Evolutionary conservation across 2,329 filamentous ascomycete genomes (phyloP).

Genomic region (Colletotrichum brevisporum): DNA sequence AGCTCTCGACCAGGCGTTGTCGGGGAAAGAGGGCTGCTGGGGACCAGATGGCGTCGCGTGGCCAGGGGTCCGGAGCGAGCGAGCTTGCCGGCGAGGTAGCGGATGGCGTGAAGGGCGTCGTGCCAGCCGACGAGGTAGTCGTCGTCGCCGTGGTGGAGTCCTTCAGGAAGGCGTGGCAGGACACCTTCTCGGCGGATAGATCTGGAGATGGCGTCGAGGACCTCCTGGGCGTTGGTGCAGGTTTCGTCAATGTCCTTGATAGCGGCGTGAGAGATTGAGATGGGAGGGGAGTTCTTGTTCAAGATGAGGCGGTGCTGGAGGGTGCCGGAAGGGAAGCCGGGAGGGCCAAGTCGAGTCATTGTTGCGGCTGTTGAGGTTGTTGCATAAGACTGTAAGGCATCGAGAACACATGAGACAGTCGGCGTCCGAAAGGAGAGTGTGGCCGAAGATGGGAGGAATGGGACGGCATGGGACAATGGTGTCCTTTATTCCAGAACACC

Average conservation of each 20-base stretch:
- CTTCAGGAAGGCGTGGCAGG: too few species aligned
- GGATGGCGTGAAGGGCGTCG: slow-evolving; percentile 19
- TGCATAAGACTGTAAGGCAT: too few species aligned
- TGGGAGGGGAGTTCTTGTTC: background rate
- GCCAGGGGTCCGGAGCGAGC: background rate
- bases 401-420: too few species aligned
- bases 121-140: slow-evolving; percentile 29
- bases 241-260: background rate
- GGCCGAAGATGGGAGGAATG: too few species aligned
- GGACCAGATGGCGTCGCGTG: background rate
- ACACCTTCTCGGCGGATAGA: slow-evolving; percentile 4
- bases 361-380: background rate
- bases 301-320: slow-evolving; percentile 1
- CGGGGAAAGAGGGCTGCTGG: background rate
- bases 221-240: background rate
- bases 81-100: background rate
- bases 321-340: background rate
- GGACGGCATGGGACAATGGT: too few species aligned
- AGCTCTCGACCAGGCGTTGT: background rate
- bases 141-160: too few species aligned
- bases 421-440: too few species aligned
- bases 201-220: slow-evolving; percentile 5
- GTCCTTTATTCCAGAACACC: too few species aligned
- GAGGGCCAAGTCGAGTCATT: background rate
- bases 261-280: background rate